Conservation (phyloP, 495 filamentous ascomycete species). For the Rhizodiscina lignyota region DNA sequence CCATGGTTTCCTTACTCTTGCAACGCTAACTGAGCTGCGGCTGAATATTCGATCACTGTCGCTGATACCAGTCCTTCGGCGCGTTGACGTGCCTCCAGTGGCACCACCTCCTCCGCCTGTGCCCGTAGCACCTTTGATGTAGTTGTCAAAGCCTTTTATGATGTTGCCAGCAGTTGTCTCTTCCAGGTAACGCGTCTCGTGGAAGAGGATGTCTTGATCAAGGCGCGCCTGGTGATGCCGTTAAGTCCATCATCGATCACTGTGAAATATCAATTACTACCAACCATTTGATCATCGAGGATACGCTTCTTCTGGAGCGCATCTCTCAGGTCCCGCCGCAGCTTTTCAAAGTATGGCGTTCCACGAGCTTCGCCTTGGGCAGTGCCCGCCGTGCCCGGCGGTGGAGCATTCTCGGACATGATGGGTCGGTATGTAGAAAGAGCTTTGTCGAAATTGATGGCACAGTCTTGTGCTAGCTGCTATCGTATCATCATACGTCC, state of each 20-base stretch:
- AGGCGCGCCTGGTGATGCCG: slow-evolving; percentile 29
- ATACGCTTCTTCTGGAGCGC: slow-evolving; percentile 48
- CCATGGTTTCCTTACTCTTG: too few relatives aligned
- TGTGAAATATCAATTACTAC: background rate
- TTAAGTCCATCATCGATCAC: background rate
- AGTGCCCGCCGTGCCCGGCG: slow-evolving; percentile 13
- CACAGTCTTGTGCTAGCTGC: too few relatives aligned
- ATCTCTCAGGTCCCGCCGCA: slow-evolving; percentile 50
- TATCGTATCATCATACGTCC: too few relatives aligned
- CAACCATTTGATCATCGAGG: slow-evolving; percentile 50
- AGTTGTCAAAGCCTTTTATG: slow-evolving; percentile 91
- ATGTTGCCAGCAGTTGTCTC: slow-evolving; percentile 84
- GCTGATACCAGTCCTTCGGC: slow-evolving; percentile 19
- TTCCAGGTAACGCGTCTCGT: slow-evolving; percentile 79
- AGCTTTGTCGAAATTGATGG: too few relatives aligned
- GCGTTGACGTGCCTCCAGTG: slow-evolving; percentile 12
- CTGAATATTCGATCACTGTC: slow-evolving; percentile 27
- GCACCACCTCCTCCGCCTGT: background rate
- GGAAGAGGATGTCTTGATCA: slow-evolving; percentile 72
- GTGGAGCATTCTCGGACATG: slow-evolving; percentile 22
- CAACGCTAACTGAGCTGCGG: slow-evolving; percentile 21
- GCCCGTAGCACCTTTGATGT: slow-evolving; percentile 61
- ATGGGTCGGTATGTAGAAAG: too few relatives aligned
- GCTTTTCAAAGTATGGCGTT: slow-evolving; percentile 57
- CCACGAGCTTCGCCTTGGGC: slow-evolving; percentile 15